These are phyloP conservation scores for Coniella lustricola DNA, from an alignment of 2,329 filamentous ascomycete species.

Conservation along the genomic window DNA sequence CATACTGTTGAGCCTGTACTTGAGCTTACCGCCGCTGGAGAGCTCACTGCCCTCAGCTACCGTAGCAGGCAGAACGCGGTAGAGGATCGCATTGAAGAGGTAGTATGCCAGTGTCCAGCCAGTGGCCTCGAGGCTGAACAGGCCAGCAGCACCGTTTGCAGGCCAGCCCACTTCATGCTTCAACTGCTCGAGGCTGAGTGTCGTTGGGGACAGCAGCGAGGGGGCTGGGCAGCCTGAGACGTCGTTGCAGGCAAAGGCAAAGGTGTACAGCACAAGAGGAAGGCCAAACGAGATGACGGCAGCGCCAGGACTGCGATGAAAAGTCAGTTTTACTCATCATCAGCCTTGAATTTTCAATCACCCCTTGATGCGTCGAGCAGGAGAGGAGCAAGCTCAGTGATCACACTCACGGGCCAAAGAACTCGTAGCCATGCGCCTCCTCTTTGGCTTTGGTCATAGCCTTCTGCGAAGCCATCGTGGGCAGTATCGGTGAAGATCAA, in stretches of 20 bases:
- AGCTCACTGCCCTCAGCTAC: constrained; percentile 66
- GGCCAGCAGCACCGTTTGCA: constrained; percentile 57
- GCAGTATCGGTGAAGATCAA: too few relatives aligned
- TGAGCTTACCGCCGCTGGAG: constrained; percentile 63
- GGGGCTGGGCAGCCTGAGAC: constrained; percentile 84
- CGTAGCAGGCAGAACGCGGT: constrained; percentile 68
- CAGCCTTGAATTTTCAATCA: neutral
- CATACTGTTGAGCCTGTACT: constrained; percentile 73
- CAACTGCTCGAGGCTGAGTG: constrained; percentile 62
- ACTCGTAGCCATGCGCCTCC: constrained; percentile 40
- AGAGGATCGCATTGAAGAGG: constrained; percentile 64
- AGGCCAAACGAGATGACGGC: constrained; percentile 72
- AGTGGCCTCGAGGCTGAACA: constrained; percentile 63
- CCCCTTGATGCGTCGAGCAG: neutral
- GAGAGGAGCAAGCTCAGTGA: neutral
- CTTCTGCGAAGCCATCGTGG: constrained; percentile 9
- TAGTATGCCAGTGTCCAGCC: constrained; percentile 74
- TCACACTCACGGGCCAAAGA: constrained; percentile 41
- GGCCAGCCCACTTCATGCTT: constrained; percentile 82
- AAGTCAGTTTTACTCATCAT: neutral
- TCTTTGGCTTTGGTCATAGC: constrained; percentile 15
- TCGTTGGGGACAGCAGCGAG: constrained; percentile 66
- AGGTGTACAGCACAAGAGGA: constrained; percentile 69
- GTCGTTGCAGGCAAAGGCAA: constrained; percentile 87
- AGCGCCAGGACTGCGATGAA: constrained; percentile 59